phyloP scores from a whole-genome alignment of 2,329 filamentous ascomycete genomes.

The Thielaviopsis ethacetica region DNA sequence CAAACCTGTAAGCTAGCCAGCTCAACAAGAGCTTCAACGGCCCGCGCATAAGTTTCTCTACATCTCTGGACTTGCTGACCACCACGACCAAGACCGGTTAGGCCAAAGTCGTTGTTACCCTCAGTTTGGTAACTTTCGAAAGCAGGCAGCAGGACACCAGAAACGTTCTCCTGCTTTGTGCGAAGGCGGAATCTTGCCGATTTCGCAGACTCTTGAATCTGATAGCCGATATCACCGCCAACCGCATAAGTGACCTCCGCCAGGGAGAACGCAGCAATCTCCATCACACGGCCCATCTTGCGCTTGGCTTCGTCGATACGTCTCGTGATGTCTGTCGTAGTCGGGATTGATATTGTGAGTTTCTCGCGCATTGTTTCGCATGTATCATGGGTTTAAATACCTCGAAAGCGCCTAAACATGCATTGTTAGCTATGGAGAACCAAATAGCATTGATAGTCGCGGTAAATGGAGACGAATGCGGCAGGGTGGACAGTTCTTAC shows the following conservation, averaged over 20 bases:
- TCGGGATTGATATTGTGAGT: not conserved
- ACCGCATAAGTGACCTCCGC: conserved; percentile 96
- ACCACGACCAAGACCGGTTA: conserved; percentile 91
- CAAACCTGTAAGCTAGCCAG: conserved; percentile 71
- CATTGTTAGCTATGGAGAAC: not conserved
- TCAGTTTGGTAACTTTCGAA: conserved; percentile 87
- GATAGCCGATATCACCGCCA: conserved; percentile 87
- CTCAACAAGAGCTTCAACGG: conserved; percentile 90
- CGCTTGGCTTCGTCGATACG: conserved; percentile 98
- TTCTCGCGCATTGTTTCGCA: not conserved
- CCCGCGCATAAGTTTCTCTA: conserved; percentile 86
- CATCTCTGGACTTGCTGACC: conserved; percentile 93
- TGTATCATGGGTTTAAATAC: conserved; percentile 24
- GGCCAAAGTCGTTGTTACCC: conserved; percentile 83
- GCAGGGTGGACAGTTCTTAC: conserved; percentile 32
- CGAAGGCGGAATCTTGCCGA: conserved; percentile 82
- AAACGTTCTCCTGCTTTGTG: conserved; percentile 96
- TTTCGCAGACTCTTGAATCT: conserved; percentile 92
- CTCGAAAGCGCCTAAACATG: conserved; percentile 61
- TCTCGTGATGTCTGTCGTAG: conserved; percentile 63
- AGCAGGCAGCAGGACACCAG: conserved; percentile 80
- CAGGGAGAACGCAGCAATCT: conserved; percentile 93
- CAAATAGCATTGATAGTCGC: not conserved
- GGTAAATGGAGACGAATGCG: not conserved
- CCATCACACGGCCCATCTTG: conserved; percentile 99